Conservation (phyloP, 495 filamentous ascomycete genomes). For the Podospora pseudocomata region DNA sequence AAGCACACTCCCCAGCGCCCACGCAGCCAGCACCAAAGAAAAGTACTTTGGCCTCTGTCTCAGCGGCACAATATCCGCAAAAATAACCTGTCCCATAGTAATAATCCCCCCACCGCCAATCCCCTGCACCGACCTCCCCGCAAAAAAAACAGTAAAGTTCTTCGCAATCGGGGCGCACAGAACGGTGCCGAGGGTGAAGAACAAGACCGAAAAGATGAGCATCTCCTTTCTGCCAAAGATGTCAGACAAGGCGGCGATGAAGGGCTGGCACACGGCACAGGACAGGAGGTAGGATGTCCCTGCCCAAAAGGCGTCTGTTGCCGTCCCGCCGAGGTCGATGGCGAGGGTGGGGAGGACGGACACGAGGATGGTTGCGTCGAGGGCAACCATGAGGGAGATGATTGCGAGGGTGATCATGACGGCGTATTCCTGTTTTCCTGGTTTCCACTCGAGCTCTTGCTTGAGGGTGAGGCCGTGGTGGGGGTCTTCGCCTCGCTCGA, state of each 20-base stretch:
- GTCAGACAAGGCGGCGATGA: slow-evolving; percentile 48
- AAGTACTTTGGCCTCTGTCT: slow-evolving; percentile 40
- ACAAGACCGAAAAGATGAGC: slow-evolving; percentile 37
- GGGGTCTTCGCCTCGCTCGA: slow-evolving; percentile 18
- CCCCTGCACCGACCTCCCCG: slow-evolving; percentile 75
- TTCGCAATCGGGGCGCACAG: slow-evolving; percentile 39
- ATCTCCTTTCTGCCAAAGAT: slow-evolving; percentile 51
- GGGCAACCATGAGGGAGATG: slow-evolving; percentile 48
- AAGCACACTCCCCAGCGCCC: slow-evolving; percentile 69
- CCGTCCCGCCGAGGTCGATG: slow-evolving; percentile 39
- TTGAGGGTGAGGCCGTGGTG: slow-evolving; percentile 10
- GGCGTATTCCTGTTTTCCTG: slow-evolving; percentile 35
- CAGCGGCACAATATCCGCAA: slow-evolving; percentile 52
- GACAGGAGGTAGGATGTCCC: slow-evolving; percentile 52
- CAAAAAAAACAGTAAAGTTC: slow-evolving; percentile 59
- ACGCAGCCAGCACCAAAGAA: slow-evolving; percentile 45
- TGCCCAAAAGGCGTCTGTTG: slow-evolving; percentile 53
- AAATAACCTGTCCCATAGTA: slow-evolving; percentile 72
- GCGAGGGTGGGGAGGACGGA: slow-evolving; percentile 44
- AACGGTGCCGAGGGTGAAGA: slow-evolving; percentile 46
- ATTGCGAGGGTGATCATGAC: slow-evolving; percentile 45
- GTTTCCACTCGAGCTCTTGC: slow-evolving; percentile 33
- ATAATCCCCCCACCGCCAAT: slow-evolving; percentile 79
- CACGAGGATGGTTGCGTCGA: slow-evolving; percentile 56
- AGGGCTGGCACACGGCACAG: slow-evolving; percentile 46